phyloP scores from a whole-genome alignment of 176 grass and related monocot genomes.

The Oryza glaberrima region DNA sequence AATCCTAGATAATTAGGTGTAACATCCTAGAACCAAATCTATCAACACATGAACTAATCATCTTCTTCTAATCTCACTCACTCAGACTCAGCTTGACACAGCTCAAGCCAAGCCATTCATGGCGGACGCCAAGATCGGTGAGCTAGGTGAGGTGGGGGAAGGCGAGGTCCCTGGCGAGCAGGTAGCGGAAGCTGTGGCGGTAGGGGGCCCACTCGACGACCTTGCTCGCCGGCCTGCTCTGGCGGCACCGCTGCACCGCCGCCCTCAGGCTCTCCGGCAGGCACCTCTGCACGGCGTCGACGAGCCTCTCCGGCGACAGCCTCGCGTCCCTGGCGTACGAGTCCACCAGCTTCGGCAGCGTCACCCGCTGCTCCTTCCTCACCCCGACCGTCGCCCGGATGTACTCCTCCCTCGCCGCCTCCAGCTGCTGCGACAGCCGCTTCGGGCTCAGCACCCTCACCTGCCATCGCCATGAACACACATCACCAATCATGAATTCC shows the following conservation, averaged over 20 bases:
- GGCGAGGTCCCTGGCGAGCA: conserved; percentile 74
- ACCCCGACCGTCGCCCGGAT: conserved; percentile 75
- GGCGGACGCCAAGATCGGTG: not conserved
- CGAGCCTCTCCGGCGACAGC: conserved; percentile 59
- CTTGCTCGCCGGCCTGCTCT: conserved; percentile 39
- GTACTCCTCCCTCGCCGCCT: conserved; percentile 75
- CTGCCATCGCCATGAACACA: conserved; percentile 37
- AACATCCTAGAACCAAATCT: conserved; percentile 36
- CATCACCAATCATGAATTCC: conserved; percentile 1
- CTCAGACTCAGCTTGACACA: not conserved
- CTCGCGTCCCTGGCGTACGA: conserved; percentile 71
- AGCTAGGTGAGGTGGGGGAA: conserved; percentile 76
- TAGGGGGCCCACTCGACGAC: conserved; percentile 80
- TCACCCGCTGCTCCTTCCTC: conserved; percentile 66
- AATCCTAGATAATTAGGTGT: not conserved
- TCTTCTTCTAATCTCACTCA: not conserved
- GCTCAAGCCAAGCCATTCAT: not conserved
- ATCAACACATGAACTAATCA: conserved; percentile 28
- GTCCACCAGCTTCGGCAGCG: conserved; percentile 71
- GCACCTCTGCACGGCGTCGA: conserved; percentile 67
- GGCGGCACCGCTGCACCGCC: conserved; percentile 75
- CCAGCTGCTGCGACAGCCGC: conserved; percentile 68
- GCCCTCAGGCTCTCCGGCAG: conserved; percentile 70
- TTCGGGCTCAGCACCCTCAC: conserved; percentile 66
- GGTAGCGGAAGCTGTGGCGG: conserved; percentile 72